Percentiles rank a stretch among this genome's conserved stretches.
Conservation (phyloP, 257 asterid species). For the Solanum stenotomum region DNA sequence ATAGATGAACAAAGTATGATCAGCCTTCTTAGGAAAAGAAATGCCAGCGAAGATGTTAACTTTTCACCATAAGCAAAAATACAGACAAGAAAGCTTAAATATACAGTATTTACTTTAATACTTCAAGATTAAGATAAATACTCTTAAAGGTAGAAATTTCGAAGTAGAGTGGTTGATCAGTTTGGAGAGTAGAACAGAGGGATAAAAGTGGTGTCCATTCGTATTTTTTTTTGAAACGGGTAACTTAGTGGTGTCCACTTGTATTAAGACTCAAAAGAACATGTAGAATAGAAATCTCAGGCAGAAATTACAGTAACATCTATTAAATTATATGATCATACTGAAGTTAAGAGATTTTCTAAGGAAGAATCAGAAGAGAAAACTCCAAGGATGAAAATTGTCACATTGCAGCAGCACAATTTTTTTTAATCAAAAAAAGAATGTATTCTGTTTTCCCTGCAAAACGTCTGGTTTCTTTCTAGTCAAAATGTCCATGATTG, state of each 20-base stretch:
- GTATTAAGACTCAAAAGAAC: not conserved
- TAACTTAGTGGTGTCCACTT: not conserved
- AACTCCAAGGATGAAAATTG: not conserved
- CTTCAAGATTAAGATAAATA: not conserved
- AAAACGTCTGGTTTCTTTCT: not conserved
- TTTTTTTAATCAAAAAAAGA: not conserved
- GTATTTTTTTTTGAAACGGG: not conserved
- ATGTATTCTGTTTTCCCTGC: not conserved
- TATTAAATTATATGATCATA: not conserved
- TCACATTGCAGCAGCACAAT: not conserved
- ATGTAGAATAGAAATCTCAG: not conserved
- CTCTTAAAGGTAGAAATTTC: not conserved
- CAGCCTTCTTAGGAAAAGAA: not conserved
- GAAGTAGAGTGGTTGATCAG: not conserved
- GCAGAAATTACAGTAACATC: not conserved
- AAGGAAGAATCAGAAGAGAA: not conserved
- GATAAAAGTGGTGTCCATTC: not conserved
- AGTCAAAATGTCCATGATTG: not conserved
- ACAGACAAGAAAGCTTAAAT: not conserved
- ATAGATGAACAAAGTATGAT: constrained; percentile 1
- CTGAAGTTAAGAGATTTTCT: not conserved
- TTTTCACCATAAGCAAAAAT: not conserved
- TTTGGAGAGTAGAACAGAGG: not conserved
- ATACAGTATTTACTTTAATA: not conserved
- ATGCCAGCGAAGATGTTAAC: not conserved